These are phyloP conservation scores for Scutellaria baicalensis DNA, from an alignment of 257 asterid species.

Conservation along the genomic window DNA sequence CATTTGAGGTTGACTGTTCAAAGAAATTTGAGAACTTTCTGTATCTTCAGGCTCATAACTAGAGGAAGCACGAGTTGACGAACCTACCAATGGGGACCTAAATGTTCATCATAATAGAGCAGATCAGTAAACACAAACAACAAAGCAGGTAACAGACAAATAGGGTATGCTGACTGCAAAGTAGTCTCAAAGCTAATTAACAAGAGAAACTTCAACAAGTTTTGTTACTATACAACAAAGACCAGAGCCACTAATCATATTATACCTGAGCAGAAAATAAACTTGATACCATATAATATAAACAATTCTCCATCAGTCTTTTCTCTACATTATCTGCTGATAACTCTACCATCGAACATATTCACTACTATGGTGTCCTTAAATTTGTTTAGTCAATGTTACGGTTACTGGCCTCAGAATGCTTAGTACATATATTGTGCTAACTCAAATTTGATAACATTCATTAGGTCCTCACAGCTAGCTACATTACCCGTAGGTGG, in stretches of 20 bases:
- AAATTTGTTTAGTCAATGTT: neutral
- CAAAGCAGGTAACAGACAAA: slow-evolving; percentile 3
- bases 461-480: neutral
- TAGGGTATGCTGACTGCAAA: neutral
- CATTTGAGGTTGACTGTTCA: slow-evolving; percentile 25
- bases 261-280: neutral
- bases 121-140: neutral
- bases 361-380: neutral
- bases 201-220: neutral
- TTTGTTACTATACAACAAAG: neutral
- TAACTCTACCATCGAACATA: neutral
- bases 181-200: neutral
- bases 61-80: slow-evolving; percentile 29
- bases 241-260: neutral
- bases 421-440: neutral
- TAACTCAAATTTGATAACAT: neutral
- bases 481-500: slow-evolving; percentile 40
- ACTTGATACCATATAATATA: neutral
- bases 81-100: slow-evolving; percentile 48
- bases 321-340: neutral
- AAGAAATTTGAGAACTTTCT: slow-evolving; percentile 32
- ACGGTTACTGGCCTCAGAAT: slow-evolving; percentile 3
- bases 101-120: slow-evolving; percentile 3
- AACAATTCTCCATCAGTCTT: neutral
- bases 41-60: slow-evolving; percentile 29